Evolutionary conservation across 495 filamentous ascomycete species (phyloP), one percentile per base, ranked within the genome.

Genomic region (Pseudomonodictys pantanalensis): DNA sequence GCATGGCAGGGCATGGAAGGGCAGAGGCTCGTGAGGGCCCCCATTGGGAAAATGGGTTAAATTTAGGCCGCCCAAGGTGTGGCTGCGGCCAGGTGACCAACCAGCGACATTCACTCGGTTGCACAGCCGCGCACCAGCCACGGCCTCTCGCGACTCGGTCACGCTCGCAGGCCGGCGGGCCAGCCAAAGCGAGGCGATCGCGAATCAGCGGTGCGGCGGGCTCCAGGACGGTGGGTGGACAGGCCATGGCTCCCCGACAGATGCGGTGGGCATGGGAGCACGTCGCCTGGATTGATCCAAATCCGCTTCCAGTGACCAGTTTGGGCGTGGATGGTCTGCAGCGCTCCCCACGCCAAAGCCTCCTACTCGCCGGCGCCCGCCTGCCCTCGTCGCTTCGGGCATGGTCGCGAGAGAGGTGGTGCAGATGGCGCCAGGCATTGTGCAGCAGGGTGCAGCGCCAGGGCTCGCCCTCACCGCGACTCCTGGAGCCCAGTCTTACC

Each of bases 231-330:
- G 48, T 52, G 47, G 56, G 20, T 25, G 47, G 43, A 47, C 50
- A 28, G 30, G 50, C 50, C 50, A 24, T 15, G 29, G 50, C 30
- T 42, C 29, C 12, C 28, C 50, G 33, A 23, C 50, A 20, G 50
- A 42, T 39, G 56, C 33, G 56, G 26, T 56, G 42, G 29, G 9
- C 28, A 22, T 28, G 43, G 58, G 39, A 25, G 52, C 52, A 49
- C 48, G 35, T 56, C 62, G 49, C 52, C 56, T 56, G 49, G 56
- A 65, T 38, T 25, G 49, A 56, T 26, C 56, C 18, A 15, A 42
- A 26, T 42, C 57, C 62, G 62, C 62, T 66, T 66, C 22, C 20
- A 8, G 48, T 66, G 6, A 26, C 62, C 62, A n/a, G 25, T 53
- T 61, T 33, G 35, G 52, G 62, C n/a, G 24, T 50, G 10, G 44